phyloP scores from a whole-genome alignment of 2,329 filamentous ascomycete species.

The Pestalotiopsis sp. region DNA sequence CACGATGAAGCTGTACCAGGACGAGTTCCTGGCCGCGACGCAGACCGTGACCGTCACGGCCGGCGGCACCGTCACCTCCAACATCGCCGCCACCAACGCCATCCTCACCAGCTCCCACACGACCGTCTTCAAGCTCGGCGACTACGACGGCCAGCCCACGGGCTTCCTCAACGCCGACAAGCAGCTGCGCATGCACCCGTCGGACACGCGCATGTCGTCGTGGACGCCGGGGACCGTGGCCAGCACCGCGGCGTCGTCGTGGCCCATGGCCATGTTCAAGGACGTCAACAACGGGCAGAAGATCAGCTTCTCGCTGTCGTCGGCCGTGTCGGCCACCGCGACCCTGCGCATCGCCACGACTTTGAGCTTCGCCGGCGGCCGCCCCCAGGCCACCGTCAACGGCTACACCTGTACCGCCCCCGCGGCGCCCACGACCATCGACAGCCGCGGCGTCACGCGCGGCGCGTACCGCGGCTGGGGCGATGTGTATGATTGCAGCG shows the following conservation, averaged over 20 bases:
- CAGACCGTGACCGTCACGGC: constrained; percentile 48
- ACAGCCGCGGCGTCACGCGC: constrained; percentile 59
- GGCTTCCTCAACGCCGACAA: constrained; percentile 62
- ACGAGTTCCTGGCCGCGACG: constrained; percentile 53
- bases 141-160: constrained; percentile 58
- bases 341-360: constrained; percentile 61
- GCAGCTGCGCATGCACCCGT: constrained; percentile 61
- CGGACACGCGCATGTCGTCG: constrained; percentile 53
- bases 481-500: constrained; percentile 56
- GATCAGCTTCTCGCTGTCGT: constrained; percentile 44
- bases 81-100: constrained; percentile 46
- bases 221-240: constrained; percentile 57
- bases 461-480: constrained; percentile 60
- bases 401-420: constrained; percentile 32
- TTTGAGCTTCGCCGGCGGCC: constrained; percentile 55
- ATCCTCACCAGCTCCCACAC: constrained; percentile 39
- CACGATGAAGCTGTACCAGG: constrained; percentile 61
- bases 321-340: constrained; percentile 43
- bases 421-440: constrained; percentile 47
- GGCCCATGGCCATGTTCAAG: constrained; percentile 63
- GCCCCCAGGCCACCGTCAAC: constrained; percentile 48
- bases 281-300: constrained; percentile 45
- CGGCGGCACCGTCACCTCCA: constrained; percentile 46
- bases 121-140: constrained; percentile 57
- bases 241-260: constrained; percentile 44